Percentiles rank a stretch among this genome's conserved stretches.
Conservation (phyloP, 2,329 filamentous ascomycete genomes). For the Talaromyces sp. region DNA sequence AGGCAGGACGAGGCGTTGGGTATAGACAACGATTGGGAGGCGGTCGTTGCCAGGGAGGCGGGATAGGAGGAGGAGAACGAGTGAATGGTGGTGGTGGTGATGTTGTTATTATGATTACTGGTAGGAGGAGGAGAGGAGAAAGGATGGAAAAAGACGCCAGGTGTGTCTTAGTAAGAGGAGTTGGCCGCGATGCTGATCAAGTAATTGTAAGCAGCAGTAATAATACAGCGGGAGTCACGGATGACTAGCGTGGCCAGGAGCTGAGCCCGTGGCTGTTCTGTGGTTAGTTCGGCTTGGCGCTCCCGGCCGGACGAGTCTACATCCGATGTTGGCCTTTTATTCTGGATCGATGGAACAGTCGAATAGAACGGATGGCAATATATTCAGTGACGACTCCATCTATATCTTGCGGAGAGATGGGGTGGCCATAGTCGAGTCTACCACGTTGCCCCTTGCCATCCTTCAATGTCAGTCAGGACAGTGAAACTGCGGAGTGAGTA, state of each 20-base stretch:
- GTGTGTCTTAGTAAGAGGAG: background rate
- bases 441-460: background rate
- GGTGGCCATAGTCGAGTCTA: background rate
- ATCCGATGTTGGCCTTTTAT: background rate
- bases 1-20: background rate
- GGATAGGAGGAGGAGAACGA: background rate
- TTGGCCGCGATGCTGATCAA: background rate
- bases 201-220: background rate
- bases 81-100: background rate
- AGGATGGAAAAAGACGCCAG: background rate
- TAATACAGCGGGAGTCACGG: background rate
- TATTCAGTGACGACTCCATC: background rate
- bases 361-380: background rate
- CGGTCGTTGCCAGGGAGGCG: background rate
- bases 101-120: background rate
- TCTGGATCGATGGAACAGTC: no score
- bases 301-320: background rate
- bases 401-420: background rate
- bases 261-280: background rate
- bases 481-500: background rate
- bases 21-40: slow-evolving; percentile 1
- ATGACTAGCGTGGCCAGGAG: slow-evolving; percentile 4
- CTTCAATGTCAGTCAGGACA: background rate
- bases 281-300: background rate
- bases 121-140: background rate